Evolutionary conservation across 1,284 basidiomycete species (phyloP).

Genomic region (Malassezia sympodialis): DNA sequence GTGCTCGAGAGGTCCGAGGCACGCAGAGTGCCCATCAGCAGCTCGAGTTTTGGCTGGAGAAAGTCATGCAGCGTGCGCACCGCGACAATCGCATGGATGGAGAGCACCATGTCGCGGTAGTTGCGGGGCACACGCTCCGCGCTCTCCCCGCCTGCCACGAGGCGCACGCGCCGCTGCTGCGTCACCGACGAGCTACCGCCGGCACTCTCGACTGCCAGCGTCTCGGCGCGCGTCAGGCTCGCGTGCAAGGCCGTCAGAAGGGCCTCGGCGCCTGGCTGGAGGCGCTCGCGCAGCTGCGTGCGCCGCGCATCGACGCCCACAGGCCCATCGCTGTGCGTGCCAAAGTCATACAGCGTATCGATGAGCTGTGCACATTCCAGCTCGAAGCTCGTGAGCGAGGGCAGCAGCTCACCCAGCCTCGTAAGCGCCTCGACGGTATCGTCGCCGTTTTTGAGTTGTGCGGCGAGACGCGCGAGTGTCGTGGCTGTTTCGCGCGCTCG

Average conservation of each 20-base stretch:
- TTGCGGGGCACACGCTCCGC: conserved; percentile 28
- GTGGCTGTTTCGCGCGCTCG: background rate
- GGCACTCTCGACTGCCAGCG: conserved; percentile 33
- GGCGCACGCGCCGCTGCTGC: conserved; percentile 36
- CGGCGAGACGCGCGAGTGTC: conserved; percentile 50
- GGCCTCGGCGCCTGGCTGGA: conserved; percentile 20
- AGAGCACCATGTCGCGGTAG: conserved; percentile 39
- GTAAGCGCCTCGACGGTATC: conserved; percentile 54
- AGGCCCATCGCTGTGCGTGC: conserved; percentile 53
- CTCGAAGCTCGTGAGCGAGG: conserved; percentile 74
- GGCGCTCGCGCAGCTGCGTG: conserved; percentile 14
- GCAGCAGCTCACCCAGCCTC: conserved; percentile 68
- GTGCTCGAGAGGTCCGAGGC: conserved; percentile 68
- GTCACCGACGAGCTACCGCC: conserved; percentile 25
- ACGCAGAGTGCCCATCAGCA: conserved; percentile 37
- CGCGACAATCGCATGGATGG: conserved; percentile 44
- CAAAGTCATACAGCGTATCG: conserved; percentile 71
- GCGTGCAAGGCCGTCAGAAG: conserved; percentile 36
- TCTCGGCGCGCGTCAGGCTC: conserved; percentile 39
- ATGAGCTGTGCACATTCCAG: conserved; percentile 84
- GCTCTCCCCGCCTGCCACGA: conserved; percentile 33
- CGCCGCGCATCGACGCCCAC: background rate
- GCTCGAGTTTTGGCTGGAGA: conserved; percentile 38
- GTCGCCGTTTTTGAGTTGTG: conserved; percentile 17
- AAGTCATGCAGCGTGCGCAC: conserved; percentile 42